Percentiles rank a stretch among this genome's conserved stretches.
These are phyloP conservation scores for Pseudisothecium myosuroides DNA, from an alignment of 225 moss, liverwort and hornwort genomes.

Conservation along the genomic window DNA sequence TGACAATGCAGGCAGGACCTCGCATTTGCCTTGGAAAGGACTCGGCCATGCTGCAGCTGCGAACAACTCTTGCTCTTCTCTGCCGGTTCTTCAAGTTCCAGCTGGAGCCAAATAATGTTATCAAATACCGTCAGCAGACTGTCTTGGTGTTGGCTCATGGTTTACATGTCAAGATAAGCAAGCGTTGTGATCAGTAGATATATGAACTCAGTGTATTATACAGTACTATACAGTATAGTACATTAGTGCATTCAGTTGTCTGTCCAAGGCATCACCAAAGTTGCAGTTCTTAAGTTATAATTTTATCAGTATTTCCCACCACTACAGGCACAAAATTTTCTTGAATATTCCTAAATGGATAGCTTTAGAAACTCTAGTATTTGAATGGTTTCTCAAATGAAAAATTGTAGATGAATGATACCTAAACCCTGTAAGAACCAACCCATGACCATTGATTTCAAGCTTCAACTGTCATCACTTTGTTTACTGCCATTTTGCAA, in stretches of 20 bases:
- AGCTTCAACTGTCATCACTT: too few relatives aligned
- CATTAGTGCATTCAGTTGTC: too few relatives aligned
- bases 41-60: conserved; percentile 27
- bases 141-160: conserved; percentile 5
- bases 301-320: too few relatives aligned
- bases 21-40: conserved; percentile 45
- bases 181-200: background rate
- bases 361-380: background rate
- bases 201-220: background rate
- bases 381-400: background rate
- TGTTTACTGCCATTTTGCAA: too few relatives aligned
- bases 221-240: background rate
- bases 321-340: background rate
- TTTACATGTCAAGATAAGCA: conserved; percentile 4
- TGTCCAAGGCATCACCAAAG: background rate
- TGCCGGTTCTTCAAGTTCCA: conserved; percentile 38
- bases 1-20: conserved; percentile 24
- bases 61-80: conserved; percentile 19
- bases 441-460: too few relatives aligned
- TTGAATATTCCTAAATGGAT: background rate
- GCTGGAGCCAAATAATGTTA: background rate
- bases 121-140: conserved; percentile 12
- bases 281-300: background rate
- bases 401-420: background rate
- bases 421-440: too few relatives aligned